Evolutionary conservation across 805 yeast species (phyloP).

Genomic region (Sugiyamaella smithiae): DNA sequence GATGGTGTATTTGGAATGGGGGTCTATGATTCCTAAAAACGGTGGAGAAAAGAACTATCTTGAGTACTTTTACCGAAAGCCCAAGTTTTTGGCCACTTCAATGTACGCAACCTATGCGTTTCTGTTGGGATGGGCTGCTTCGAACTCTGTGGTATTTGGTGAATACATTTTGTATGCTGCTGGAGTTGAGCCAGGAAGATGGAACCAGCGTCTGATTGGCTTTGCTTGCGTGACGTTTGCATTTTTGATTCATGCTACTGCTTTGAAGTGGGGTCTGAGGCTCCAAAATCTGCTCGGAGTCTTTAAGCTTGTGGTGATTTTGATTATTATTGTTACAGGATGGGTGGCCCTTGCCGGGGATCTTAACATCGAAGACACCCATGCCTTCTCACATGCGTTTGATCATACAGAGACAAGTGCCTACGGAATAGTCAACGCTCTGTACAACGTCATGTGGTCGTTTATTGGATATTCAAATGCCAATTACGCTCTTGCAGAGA

Average conservation of each 20-base stretch:
- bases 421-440: constrained; percentile 54
- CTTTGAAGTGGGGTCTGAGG: constrained; percentile 63
- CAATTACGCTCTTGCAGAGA: constrained; percentile 79
- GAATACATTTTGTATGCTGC: constrained; percentile 76
- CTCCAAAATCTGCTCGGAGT: constrained; percentile 65
- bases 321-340: constrained; percentile 71
- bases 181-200: constrained; percentile 59
- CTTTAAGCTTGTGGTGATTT: constrained; percentile 68
- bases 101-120: constrained; percentile 69
- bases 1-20: constrained; percentile 76
- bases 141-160: constrained; percentile 78
- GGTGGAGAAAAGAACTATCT: constrained; percentile 86
- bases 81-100: constrained; percentile 63
- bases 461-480: constrained; percentile 81
- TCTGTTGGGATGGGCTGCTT: constrained; percentile 82
- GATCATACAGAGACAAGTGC: constrained; percentile 42
- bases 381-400: constrained; percentile 60
- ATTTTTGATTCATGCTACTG: constrained; percentile 57
- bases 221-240: constrained; percentile 71
- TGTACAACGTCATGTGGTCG: constrained; percentile 82
- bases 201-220: constrained; percentile 79
- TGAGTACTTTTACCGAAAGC: constrained; percentile 66
- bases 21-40: constrained; percentile 71
- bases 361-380: constrained; percentile 50
- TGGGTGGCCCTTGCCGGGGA: constrained; percentile 83